phyloP scores from a whole-genome alignment of 495 filamentous ascomycete genomes.

The Neurospora sp. region DNA sequence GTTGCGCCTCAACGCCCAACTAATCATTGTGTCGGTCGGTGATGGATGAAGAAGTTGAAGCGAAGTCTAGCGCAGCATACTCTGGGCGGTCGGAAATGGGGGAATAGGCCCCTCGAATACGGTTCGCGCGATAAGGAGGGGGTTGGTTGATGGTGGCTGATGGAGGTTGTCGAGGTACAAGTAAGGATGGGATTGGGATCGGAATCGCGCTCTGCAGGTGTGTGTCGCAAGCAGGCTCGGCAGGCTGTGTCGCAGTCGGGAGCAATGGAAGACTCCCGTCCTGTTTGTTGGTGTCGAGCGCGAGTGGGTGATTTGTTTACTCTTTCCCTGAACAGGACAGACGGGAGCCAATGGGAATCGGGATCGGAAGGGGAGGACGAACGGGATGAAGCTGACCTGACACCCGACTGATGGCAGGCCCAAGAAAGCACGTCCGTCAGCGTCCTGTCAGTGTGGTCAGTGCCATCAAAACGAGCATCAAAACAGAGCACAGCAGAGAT shows the following conservation, averaged over 20 bases:
- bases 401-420: not conserved
- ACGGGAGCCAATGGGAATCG: not conserved
- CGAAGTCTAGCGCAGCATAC: not conserved
- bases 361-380: not conserved
- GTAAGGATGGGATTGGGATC: not conserved
- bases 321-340: constrained; percentile 2
- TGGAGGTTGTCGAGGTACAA: not conserved
- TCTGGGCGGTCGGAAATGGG: not conserved
- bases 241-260: not conserved
- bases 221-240: not conserved
- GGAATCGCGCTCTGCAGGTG: not conserved
- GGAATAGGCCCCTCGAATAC: not conserved
- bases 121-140: not conserved
- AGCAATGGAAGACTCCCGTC: not conserved
- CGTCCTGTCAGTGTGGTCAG: not conserved
- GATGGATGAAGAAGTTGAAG: not conserved
- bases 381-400: not conserved
- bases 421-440: not conserved
- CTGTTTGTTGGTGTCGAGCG: not conserved
- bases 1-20: constrained; percentile 43
- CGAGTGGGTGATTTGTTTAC: constrained; percentile 2
- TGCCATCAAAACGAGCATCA: not conserved
- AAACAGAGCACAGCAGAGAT: not conserved
- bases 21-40: constrained; percentile 34
- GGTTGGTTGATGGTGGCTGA: not conserved